These are phyloP conservation scores for Vaccinium macrocarpon DNA, from an alignment of 148 eudicot genomes.

Conservation along the genomic window DNA sequence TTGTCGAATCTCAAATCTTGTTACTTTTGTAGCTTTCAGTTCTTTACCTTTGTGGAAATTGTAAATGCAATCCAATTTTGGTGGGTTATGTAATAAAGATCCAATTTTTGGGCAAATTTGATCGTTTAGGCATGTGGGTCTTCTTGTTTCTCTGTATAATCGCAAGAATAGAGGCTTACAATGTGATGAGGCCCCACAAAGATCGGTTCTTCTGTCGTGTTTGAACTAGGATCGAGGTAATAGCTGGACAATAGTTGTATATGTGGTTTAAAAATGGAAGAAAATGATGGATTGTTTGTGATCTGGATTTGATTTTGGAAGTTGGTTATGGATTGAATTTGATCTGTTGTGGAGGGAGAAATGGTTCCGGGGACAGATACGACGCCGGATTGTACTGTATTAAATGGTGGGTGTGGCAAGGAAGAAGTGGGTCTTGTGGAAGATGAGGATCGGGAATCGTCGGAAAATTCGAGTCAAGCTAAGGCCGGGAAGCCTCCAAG, in stretches of 20 bases:
- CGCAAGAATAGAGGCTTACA: slow-evolving; percentile 11
- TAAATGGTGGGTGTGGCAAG: slow-evolving; percentile 27
- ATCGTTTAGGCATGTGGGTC: slow-evolving; percentile 27
- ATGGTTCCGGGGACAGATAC: slow-evolving; percentile 38
- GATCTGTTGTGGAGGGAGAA: slow-evolving; percentile 10
- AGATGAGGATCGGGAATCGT: slow-evolving; percentile 34
- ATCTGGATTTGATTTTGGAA: not conserved
- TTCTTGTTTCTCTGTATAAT: slow-evolving; percentile 20
- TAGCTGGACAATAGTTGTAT: slow-evolving; percentile 15
- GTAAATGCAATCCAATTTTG: not conserved
- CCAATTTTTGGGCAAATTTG: not conserved
- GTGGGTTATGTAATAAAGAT: slow-evolving; percentile 6
- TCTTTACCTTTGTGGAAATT: not conserved
- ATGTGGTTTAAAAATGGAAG: slow-evolving; percentile 3
- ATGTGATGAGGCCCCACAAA: not conserved
- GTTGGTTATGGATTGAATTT: slow-evolving; percentile 23
- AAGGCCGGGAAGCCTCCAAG: slow-evolving; percentile 49
- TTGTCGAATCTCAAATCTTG: not conserved
- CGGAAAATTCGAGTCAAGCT: slow-evolving; percentile 26
- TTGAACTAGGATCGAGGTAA: slow-evolving; percentile 12
- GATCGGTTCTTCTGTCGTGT: not conserved
- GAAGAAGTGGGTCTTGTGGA: slow-evolving; percentile 21
- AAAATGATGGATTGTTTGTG: not conserved
- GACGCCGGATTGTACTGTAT: slow-evolving; percentile 20
- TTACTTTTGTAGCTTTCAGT: not conserved